Evolutionary conservation across 2,329 filamentous ascomycete genomes (phyloP).

Genomic region (Reticulascus tulasneorum): DNA sequence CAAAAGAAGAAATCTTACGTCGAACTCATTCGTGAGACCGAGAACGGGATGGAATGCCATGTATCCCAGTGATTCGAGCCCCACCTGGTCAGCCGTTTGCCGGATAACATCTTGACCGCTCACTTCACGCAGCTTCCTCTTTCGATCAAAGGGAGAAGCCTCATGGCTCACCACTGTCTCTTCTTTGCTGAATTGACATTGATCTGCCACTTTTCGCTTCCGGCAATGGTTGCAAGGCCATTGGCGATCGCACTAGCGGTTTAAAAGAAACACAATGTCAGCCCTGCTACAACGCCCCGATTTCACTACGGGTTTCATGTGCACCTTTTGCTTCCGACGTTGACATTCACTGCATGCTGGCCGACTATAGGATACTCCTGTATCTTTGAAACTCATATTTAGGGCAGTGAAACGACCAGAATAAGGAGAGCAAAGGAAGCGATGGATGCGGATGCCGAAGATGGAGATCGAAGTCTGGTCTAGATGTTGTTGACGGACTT

Average conservation of each 20-base stretch:
- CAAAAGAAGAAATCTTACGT: background rate
- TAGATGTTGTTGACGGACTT: no score
- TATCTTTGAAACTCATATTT: no score
- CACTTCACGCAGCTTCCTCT: conserved; percentile 9
- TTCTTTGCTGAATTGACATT: conserved; percentile 27
- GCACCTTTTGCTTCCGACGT: conserved; percentile 35
- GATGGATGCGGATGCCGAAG: no score
- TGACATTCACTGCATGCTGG: conserved; percentile 43
- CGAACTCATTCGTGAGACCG: conserved; percentile 16
- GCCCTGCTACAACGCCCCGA: background rate
- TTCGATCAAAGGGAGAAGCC: conserved; percentile 10
- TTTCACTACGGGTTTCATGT: conserved; percentile 1
- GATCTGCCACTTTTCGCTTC: conserved; percentile 33
- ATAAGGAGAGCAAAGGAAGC: no score
- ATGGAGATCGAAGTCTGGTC: no score
- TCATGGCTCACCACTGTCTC: conserved; percentile 5
- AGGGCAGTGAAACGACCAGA: no score
- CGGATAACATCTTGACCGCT: conserved; percentile 15
- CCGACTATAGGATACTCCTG: no score
- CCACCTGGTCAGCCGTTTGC: conserved; percentile 19
- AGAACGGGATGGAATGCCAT: conserved; percentile 27
- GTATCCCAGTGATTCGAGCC: conserved; percentile 32
- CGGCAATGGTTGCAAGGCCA: conserved; percentile 37
- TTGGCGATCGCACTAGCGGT: conserved; percentile 33
- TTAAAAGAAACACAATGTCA: no score